A percentile compares a stretch with the other conserved stretches of the same genome.
Conservation (phyloP, 352 stramenopile species). For the Phytophthora fragariae region DNA sequence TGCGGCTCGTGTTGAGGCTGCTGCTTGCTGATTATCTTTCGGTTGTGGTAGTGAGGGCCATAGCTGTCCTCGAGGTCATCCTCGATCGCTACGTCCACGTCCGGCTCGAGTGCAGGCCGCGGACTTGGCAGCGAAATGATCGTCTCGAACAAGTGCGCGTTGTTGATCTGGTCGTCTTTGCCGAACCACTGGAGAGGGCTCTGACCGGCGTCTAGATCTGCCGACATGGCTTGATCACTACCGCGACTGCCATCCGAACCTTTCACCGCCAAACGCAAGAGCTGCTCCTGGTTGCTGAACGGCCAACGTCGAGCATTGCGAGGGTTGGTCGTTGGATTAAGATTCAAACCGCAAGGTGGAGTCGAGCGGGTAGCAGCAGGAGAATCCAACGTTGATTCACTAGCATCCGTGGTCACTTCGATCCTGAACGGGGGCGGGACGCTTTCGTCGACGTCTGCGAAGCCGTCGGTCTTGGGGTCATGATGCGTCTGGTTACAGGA, state of each 20-base stretch:
- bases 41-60: conserved; percentile 15
- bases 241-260: conserved; percentile 17
- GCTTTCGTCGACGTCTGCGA: conserved; percentile 82
- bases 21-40: conserved; percentile 20
- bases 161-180: conserved; percentile 67
- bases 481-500: conserved; percentile 71
- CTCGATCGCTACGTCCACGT: conserved; percentile 31
- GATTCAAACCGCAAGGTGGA: not conserved
- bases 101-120: conserved; percentile 15
- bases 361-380: conserved; percentile 4
- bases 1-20: conserved; percentile 27
- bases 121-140: conserved; percentile 47
- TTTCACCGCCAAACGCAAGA: conserved; percentile 22
- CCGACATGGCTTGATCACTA: conserved; percentile 15
- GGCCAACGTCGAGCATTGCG: conserved; percentile 36
- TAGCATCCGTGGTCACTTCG: conserved; percentile 71
- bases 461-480: conserved; percentile 81
- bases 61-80: conserved; percentile 36
- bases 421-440: conserved; percentile 84
- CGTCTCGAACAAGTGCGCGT: conserved; percentile 64
- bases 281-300: conserved; percentile 54
- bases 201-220: conserved; percentile 10
- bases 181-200: conserved; percentile 57
- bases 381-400: conserved; percentile 17
- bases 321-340: not conserved